Percentiles rank a stretch among this genome's conserved stretches.
Conservation (phyloP, 345 rosid species). For the Rhodamnia rubescens region DNA sequence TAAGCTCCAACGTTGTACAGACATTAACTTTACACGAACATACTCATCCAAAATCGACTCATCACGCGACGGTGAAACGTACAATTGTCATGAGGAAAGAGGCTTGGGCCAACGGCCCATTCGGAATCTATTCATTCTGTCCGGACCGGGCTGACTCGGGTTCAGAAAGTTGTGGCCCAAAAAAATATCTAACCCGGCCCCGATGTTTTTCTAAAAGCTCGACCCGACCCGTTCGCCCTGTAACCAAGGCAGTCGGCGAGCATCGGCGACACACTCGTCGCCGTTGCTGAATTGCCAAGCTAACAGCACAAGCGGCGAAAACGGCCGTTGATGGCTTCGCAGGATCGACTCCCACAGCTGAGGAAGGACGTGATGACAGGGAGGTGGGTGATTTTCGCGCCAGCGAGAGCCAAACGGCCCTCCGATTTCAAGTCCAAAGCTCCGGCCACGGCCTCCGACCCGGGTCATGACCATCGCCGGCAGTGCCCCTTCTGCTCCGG, state of each 20-base stretch:
- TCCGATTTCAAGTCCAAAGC: constrained; percentile 68
- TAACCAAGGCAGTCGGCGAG: neutral
- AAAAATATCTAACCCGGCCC: neutral
- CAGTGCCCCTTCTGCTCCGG: constrained; percentile 77
- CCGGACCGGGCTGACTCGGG: neutral
- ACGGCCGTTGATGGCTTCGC: neutral
- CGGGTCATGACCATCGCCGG: neutral
- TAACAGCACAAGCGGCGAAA: neutral
- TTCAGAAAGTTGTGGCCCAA: neutral
- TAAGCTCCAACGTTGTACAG: too few species aligned
- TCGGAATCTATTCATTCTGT: too few species aligned
- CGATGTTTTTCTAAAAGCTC: neutral
- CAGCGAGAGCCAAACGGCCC: constrained; percentile 69
- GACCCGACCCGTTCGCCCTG: neutral
- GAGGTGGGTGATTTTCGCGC: constrained; percentile 74
- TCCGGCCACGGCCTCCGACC: constrained; percentile 23
- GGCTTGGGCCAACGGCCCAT: too few species aligned
- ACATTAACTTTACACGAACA: too few species aligned
- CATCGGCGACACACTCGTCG: neutral
- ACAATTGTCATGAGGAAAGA: too few species aligned
- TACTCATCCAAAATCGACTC: too few species aligned
- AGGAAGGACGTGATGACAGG: constrained; percentile 48
- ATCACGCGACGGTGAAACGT: too few species aligned
- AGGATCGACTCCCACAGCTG: constrained; percentile 43
- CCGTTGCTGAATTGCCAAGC: neutral